These are phyloP conservation scores for Acanthamoeba healyi DNA, from an alignment of 208 protist species.

Conservation along the genomic window DNA sequence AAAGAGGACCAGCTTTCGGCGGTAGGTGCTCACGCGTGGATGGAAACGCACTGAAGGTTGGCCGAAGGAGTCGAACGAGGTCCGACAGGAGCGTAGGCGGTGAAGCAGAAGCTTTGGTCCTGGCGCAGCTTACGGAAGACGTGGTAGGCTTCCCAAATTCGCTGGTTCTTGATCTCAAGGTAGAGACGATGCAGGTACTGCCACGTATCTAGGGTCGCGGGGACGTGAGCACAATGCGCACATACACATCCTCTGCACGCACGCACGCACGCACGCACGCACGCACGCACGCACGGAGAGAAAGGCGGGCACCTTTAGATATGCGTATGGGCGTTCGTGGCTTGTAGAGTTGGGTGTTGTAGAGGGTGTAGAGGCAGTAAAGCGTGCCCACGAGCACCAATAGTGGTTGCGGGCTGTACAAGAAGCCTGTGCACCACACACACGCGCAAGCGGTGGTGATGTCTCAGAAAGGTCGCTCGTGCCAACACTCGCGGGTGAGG, in stretches of 20 bases:
- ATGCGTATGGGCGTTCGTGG: neutral
- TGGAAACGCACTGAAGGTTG: neutral
- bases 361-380: neutral
- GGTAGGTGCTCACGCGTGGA: too few relatives aligned
- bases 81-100: slow-evolving; percentile 10
- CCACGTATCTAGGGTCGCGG: neutral
- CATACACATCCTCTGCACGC: too few relatives aligned
- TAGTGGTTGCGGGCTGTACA: neutral
- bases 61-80: neutral
- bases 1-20: neutral
- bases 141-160: neutral
- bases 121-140: slow-evolving; percentile 4
- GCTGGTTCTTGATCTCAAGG: neutral
- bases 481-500: too few relatives aligned
- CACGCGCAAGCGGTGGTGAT: too few relatives aligned
- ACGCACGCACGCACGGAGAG: neutral
- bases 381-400: neutral
- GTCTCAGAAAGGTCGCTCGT: too few relatives aligned
- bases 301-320: neutral
- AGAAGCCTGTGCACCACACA: neutral
- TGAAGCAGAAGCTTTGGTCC: neutral
- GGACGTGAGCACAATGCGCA: too few relatives aligned
- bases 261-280: too few relatives aligned
- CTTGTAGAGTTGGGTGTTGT: neutral
- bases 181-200: neutral